Evolutionary conservation across 2,329 filamentous ascomycete species (phyloP).

Genomic region (Aureobasidium melanogenum): DNA sequence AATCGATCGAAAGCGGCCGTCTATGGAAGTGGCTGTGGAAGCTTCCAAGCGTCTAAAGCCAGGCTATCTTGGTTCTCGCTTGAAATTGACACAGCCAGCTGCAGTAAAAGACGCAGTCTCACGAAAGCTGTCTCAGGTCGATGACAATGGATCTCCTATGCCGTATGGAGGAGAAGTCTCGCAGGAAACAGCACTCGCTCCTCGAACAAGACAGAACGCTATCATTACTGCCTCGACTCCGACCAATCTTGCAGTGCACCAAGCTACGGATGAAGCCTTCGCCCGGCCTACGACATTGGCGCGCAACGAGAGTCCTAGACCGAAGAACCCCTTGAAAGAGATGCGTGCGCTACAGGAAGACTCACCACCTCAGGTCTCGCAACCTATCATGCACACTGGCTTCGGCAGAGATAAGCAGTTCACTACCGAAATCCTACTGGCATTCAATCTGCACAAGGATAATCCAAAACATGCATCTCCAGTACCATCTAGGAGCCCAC

Average conservation of each 20-base stretch:
- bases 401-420: not conserved
- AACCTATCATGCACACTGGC: not conserved
- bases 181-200: not conserved
- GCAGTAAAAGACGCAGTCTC: not conserved
- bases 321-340: not conserved
- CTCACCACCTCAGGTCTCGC: not conserved
- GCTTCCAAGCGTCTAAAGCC: not conserved
- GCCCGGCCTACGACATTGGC: not conserved
- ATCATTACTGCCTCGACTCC: not conserved
- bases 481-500: not conserved
- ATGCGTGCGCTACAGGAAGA: not conserved
- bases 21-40: not conserved
- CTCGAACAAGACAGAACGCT: not conserved
- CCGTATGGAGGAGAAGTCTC: not conserved
- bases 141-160: constrained; percentile 2
- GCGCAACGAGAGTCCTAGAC: not conserved
- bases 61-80: too few species aligned
- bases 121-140: constrained; percentile 10
- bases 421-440: not conserved
- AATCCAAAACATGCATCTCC: not conserved
- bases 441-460: too few species aligned
- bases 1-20: not conserved
- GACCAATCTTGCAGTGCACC: too few species aligned
- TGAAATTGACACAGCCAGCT: too few species aligned
- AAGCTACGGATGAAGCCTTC: not conserved